Percentiles rank a stretch among this genome's conserved stretches.
These are phyloP conservation scores for Alternaria consortialis DNA, from an alignment of 2,329 filamentous ascomycete genomes.

Conservation along the genomic window DNA sequence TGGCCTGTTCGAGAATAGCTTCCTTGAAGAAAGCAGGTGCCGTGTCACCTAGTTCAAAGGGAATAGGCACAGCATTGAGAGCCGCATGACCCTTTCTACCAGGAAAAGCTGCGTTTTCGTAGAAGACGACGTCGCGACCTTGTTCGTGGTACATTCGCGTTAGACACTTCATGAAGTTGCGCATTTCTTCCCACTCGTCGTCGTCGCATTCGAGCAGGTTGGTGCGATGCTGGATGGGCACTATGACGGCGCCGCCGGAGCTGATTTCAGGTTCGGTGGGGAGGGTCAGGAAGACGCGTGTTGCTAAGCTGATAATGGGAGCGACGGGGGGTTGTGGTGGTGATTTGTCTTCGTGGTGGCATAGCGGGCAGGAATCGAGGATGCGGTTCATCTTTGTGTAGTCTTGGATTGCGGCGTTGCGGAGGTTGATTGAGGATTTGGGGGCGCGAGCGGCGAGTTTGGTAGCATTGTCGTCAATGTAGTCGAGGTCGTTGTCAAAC, in stretches of 20 bases:
- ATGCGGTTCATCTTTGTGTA: constrained; percentile 90
- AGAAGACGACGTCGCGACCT: constrained; percentile 92
- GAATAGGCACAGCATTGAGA: constrained; percentile 85
- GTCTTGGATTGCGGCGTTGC: constrained; percentile 85
- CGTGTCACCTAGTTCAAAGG: constrained; percentile 88
- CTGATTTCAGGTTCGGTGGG: constrained; percentile 89
- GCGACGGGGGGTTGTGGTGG: constrained; percentile 75
- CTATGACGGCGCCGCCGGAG: constrained; percentile 84
- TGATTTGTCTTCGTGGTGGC: constrained; percentile 85
- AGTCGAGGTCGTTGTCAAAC: constrained; percentile 91
- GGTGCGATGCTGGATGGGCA: constrained; percentile 83
- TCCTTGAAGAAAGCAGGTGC: constrained; percentile 96
- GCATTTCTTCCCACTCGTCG: constrained; percentile 98
- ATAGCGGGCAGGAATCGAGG: constrained; percentile 87
- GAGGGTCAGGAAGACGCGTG: constrained; percentile 85
- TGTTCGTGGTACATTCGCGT: constrained; percentile 95
- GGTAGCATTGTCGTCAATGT: constrained; percentile 94
- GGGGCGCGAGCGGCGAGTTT: constrained; percentile 88
- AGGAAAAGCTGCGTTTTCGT: constrained; percentile 91
- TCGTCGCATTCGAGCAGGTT: constrained; percentile 98
- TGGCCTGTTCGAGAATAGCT: constrained; percentile 85
- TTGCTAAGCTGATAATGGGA: constrained; percentile 85
- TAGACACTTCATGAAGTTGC: constrained; percentile 98
- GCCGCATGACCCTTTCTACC: constrained; percentile 83
- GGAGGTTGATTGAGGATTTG: constrained; percentile 86